phyloP scores from a whole-genome alignment of 345 rosid species.

The Eucalyptus regnans region DNA sequence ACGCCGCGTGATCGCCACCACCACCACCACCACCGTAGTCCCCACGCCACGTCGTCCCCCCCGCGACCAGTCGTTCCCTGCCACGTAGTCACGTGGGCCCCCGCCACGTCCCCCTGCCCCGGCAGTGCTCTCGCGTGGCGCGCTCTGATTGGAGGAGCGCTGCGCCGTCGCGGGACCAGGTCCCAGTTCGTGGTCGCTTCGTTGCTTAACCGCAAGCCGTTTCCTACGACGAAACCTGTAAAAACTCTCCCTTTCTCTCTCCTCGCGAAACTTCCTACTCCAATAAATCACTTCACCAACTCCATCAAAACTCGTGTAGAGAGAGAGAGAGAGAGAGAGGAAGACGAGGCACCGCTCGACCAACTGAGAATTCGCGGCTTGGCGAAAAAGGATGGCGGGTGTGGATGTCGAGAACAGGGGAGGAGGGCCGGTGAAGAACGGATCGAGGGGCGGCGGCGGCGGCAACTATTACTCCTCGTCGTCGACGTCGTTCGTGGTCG shows the following conservation, averaged over 20 bases:
- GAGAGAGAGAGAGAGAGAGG: not conserved
- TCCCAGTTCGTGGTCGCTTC: not conserved
- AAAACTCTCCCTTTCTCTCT: not conserved
- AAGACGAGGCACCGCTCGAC: not conserved
- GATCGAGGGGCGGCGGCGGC: not conserved
- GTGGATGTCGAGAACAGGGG: not conserved
- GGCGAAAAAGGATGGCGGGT: not conserved
- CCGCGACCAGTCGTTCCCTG: not conserved
- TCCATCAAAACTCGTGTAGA: not conserved
- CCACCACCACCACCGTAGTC: not conserved
- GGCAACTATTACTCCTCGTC: not conserved
- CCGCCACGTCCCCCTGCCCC: not conserved
- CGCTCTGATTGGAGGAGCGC: not conserved
- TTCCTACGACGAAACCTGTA: not conserved
- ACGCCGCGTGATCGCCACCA: not conserved
- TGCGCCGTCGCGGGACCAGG: not conserved
- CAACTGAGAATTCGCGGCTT: not conserved
- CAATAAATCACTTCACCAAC: not conserved
- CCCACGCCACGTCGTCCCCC: not conserved
- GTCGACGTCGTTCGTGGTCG: slow-evolving; percentile 20
- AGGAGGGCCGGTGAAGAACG: not conserved
- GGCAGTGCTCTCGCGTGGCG: not conserved
- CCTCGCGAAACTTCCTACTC: not conserved
- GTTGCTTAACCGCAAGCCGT: not conserved
- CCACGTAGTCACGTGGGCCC: not conserved